Base-by-base conservation (phyloP, 2,329 filamentous ascomycete species). In the Lecanicillium sp. region DNA sequence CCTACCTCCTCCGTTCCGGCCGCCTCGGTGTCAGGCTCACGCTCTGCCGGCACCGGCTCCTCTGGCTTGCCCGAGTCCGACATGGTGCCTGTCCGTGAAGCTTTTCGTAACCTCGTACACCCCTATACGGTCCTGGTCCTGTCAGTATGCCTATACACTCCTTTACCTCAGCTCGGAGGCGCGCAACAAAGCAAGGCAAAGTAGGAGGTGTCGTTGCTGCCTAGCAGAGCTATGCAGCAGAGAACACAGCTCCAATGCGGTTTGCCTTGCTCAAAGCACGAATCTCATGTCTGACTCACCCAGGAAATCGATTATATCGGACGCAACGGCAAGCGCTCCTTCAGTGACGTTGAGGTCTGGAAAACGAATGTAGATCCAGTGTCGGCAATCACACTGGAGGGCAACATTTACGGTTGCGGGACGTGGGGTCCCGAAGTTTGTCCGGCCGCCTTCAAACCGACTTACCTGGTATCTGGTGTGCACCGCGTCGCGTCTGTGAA, bases 1-100 rank as follows among this genome's bases (percentile, higher is more conserved):
- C 41, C 25, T 19, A 43, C 41, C 41, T 43, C 41, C 33, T 43
- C 41, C 29, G 37, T 40, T 36, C 37, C 41, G 13, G 37, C 33
- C 33, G 33, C 38, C 27, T 39, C 41, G 37, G 29, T 37, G 15
- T 37, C 41, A 29, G 32, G 36, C 25, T 40, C 41, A 19, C 39
- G 37, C 9, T 37, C 41, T 29, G 32, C 34, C 36, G 37, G 36
- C 29, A 43, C 33, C 37, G 37, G 41, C 30, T 43, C 41, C 30
- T 39, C 33, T 19, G 37, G 29, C 41, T 43, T 43, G 13, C 19
- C 37, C 18, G 25, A 20, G 20, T 43, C 41, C 33, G 41, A 40
- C 41, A 43, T 43, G 28, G n/a, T 43, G 31, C 13, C 29, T 25
- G 32, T 36, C 22, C 22, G 22, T 25, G 22, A 11, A 25, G 22